Evolutionary conservation across 306 rosid genomes (phyloP).

Genomic region (Begonia loranthoides): DNA sequence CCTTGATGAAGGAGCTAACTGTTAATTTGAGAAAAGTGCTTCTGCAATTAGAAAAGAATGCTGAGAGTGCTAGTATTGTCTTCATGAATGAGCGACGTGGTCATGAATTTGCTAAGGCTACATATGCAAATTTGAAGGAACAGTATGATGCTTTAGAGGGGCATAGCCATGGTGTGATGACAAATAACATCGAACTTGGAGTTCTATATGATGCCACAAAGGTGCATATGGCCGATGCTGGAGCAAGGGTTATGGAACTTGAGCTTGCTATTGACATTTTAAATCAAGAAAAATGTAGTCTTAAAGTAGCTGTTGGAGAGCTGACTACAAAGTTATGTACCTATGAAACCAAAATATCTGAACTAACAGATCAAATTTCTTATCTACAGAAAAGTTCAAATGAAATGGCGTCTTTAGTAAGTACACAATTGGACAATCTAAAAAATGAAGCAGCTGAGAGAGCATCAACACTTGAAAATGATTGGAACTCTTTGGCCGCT

Average conservation of each 20-base stretch:
- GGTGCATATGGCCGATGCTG: slow-evolving; percentile 36
- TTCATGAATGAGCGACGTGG: slow-evolving; percentile 48
- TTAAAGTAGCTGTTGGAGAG: slow-evolving; percentile 31
- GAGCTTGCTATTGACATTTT: slow-evolving; percentile 37
- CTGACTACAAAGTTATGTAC: slow-evolving; percentile 42
- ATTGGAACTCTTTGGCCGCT: slow-evolving; percentile 37
- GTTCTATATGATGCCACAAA: slow-evolving; percentile 58
- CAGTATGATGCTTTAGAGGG: slow-evolving; percentile 48
- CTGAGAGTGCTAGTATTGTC: slow-evolving; percentile 35
- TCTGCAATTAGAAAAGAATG: slow-evolving; percentile 41
- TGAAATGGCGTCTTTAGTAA: slow-evolving; percentile 41
- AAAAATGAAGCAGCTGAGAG: slow-evolving; percentile 49
- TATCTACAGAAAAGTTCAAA: slow-evolving; percentile 43
- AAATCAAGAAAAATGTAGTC: slow-evolving; percentile 29
- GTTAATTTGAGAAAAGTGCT: slow-evolving; percentile 45
- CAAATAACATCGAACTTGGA: slow-evolving; percentile 51
- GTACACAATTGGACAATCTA: slow-evolving; percentile 44
- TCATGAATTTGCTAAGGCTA: slow-evolving; percentile 31
- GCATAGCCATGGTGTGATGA: slow-evolving; percentile 44
- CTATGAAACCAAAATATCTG: slow-evolving; percentile 40
- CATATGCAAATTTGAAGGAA: slow-evolving; percentile 27
- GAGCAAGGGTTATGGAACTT: slow-evolving; percentile 36
- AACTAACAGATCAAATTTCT: slow-evolving; percentile 32
- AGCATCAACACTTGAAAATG: slow-evolving; percentile 43
- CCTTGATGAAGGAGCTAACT: slow-evolving; percentile 29